Conservation (phyloP, 208 protist species). For the Acanthamoeba culbertsoni region DNA sequence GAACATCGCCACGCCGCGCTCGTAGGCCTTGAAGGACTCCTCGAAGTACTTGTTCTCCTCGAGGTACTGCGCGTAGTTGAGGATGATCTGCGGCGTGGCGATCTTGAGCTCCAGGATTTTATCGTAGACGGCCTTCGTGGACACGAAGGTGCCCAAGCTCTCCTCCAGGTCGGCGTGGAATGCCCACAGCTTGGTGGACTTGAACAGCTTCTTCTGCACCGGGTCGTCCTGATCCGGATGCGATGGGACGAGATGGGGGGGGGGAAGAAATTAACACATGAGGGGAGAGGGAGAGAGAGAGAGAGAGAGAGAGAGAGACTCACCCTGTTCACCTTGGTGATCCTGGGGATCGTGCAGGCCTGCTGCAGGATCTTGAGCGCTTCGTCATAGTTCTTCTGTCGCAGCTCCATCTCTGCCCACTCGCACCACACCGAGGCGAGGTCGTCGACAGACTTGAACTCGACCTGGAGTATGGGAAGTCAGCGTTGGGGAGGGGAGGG, state of each 20-base stretch:
- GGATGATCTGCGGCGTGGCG: constrained; percentile 85
- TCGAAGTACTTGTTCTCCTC: constrained; percentile 89
- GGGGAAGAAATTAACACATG: neutral
- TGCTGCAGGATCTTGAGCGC: constrained; percentile 38
- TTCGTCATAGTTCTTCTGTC: constrained; percentile 75
- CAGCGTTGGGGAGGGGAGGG: neutral
- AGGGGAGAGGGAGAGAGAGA: neutral
- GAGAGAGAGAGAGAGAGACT: neutral
- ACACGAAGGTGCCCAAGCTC: constrained; percentile 71
- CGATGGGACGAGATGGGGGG: neutral
- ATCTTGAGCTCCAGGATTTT: constrained; percentile 85
- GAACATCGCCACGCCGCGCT: constrained; percentile 85
- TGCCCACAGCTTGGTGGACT: constrained; percentile 86
- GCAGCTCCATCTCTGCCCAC: constrained; percentile 92
- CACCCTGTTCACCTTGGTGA: neutral
- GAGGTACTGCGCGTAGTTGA: constrained; percentile 89
- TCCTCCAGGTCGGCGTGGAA: constrained; percentile 91
- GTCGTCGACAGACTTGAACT: constrained; percentile 84
- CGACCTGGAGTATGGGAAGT: constrained; percentile 45
- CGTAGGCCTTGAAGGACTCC: constrained; percentile 81
- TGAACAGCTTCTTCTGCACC: constrained; percentile 77
- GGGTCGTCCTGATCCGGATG: constrained; percentile 47
- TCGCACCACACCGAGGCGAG: constrained; percentile 88
- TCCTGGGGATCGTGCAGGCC: constrained; percentile 21
- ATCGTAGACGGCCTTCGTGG: constrained; percentile 79